Evolutionary conservation across 495 filamentous ascomycete species (phyloP), one percentile per base, ranked within the genome.

Genomic region (Thozetella sp.): DNA sequence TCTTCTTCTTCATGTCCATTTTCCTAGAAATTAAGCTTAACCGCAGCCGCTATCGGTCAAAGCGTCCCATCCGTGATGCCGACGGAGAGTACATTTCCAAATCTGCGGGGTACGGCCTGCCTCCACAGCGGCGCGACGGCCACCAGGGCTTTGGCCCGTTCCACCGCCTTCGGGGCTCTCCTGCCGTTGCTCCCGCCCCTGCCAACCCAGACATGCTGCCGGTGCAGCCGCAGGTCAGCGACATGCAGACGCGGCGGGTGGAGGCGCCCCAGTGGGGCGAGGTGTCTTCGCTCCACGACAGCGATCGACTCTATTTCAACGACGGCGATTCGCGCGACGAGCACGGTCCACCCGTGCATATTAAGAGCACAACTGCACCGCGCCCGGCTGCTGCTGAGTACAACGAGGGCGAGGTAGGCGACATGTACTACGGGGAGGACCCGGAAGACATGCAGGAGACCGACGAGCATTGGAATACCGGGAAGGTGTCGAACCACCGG

Each of bases 161-260:
- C 52, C 20, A 26, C 17, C 52, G 9, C 22, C 6, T 48, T 48
- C 30, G 30, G 30, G 30, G 30, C 30, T 6, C 15, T 37, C 43
- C n/a, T 2, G 45, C 17, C 15, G 37, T 13, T n/a, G 19, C 55
- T 2, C 55, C 17, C 12, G 22, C 43, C 19, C n/a, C 26, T 46
- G 46, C 55, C 12, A 26, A 62, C 51, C 63, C 61, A 23, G 69
- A 72, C 62, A 30, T 57, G 19, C 64, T 72, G 15, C 69, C 68
- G 13, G 43, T 50, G 2, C 69, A 72, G 52, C 43, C 51, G 45
- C 43, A 57, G 45, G 20, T 57, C 45, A 45, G 23, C 24, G 55
- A 57, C 25, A 50, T 57, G 23, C 55, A 57, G 55, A 46, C 40
- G 45, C 43, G 45, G 22, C 55, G n/a, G 4, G 55, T 57, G 20